These are phyloP conservation scores for Nasturtium officinale DNA, from an alignment of 345 rosid genomes.

Conservation along the genomic window DNA sequence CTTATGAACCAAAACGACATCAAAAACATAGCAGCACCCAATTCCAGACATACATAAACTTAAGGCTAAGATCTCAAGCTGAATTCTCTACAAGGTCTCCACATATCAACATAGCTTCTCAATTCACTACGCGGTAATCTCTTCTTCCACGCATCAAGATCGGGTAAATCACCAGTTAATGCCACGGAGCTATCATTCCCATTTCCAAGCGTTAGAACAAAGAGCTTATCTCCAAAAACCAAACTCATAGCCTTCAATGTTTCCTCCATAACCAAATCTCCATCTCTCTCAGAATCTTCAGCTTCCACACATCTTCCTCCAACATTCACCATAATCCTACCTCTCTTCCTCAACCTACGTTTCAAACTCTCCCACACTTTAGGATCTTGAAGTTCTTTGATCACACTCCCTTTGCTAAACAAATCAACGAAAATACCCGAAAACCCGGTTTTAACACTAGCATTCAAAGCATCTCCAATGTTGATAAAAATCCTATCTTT, in stretches of 20 bases:
- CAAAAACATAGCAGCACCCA: background rate
- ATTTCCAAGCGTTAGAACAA: slow-evolving; percentile 57
- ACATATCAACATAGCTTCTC: slow-evolving; percentile 64
- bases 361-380: slow-evolving; percentile 63
- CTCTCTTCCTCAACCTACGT: slow-evolving; percentile 62
- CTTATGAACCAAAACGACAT: background rate
- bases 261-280: slow-evolving; percentile 69
- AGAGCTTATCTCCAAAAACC: slow-evolving; percentile 60
- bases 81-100: slow-evolving; percentile 48
- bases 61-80: slow-evolving; percentile 7
- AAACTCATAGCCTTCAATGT: slow-evolving; percentile 65
- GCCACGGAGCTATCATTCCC: slow-evolving; percentile 76
- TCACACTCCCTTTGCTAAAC: slow-evolving; percentile 68
- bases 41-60: background rate
- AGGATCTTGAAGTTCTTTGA: slow-evolving; percentile 87
- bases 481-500: slow-evolving; percentile 61
- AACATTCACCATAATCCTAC: slow-evolving; percentile 56
- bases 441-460: slow-evolving; percentile 59
- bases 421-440: slow-evolving; percentile 66
- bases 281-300: slow-evolving; percentile 61
- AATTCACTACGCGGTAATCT: slow-evolving; percentile 48
- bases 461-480: slow-evolving; percentile 67
- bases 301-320: slow-evolving; percentile 65
- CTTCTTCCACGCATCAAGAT: slow-evolving; percentile 64
- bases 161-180: slow-evolving; percentile 66